These are phyloP conservation scores for Penicillium sp. DNA, from an alignment of 2,329 filamentous ascomycete species.

Conservation along the genomic window DNA sequence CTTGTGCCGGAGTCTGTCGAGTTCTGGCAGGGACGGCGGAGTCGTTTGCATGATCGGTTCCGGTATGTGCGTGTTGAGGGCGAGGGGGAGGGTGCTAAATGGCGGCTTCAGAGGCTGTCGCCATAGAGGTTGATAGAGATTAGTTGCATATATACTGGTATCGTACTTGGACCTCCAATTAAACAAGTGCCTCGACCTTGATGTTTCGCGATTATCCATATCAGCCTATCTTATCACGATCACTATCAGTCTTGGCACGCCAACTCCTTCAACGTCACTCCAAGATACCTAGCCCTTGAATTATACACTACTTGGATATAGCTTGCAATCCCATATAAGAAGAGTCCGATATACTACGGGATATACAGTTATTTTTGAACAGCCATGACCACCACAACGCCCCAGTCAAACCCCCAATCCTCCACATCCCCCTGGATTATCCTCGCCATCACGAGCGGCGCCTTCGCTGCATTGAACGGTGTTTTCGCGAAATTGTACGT, in stretches of 20 bases:
- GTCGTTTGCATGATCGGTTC: conserved; percentile 87
- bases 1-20: conserved; percentile 78
- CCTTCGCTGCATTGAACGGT: conserved; percentile 56
- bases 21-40: conserved; percentile 91
- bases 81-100: conserved; percentile 39
- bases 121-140: conserved; percentile 21
- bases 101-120: conserved; percentile 35
- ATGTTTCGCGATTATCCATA: conserved; percentile 5
- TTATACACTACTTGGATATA: conserved; percentile 5
- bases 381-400: conserved; percentile 4
- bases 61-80: conserved; percentile 65
- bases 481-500: conserved; percentile 58
- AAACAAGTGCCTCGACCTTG: neutral
- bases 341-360: neutral
- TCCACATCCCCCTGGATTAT: conserved; percentile 40
- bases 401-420: conserved; percentile 4
- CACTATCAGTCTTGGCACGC: conserved; percentile 12
- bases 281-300: neutral
- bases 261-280: conserved; percentile 8
- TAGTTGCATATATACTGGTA: neutral
- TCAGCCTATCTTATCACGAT: conserved; percentile 9
- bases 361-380: neutral
- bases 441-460: conserved; percentile 53
- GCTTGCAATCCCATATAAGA: neutral
- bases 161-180: neutral